Conservation (phyloP, 306 rosid species). For the Castanospermum australe region DNA sequence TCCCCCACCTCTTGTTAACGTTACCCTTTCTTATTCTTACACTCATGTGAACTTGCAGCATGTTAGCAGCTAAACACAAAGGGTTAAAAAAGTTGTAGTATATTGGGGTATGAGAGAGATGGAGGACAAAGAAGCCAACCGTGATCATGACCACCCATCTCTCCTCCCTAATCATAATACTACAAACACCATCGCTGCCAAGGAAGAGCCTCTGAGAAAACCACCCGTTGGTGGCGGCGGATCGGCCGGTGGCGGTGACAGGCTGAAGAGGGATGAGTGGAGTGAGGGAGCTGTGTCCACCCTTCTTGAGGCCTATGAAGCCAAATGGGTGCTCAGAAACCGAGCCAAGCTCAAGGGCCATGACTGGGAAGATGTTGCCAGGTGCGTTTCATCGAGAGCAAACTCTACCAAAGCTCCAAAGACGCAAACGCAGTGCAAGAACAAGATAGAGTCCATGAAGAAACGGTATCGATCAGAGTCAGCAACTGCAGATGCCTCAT, state of each 20-base stretch:
- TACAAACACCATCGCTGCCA: not conserved
- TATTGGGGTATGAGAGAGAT: conserved; percentile 48
- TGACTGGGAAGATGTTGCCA: conserved; percentile 95
- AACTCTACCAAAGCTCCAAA: conserved; percentile 63
- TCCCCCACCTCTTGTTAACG: conserved; percentile 2
- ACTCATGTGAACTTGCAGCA: conserved; percentile 25
- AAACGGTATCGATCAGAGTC: conserved; percentile 85
- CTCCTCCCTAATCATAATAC: conserved; percentile 42
- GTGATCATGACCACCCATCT: conserved; percentile 48
- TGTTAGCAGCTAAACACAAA: conserved; percentile 67
- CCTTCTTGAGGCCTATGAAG: conserved; percentile 84
- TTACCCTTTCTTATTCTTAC: conserved; percentile 34
- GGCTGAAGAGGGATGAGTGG: conserved; percentile 95
- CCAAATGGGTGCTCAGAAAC: conserved; percentile 85
- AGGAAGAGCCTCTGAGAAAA: conserved; percentile 62
- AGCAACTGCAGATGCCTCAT: conserved; percentile 57
- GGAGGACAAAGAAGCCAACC: conserved; percentile 64
- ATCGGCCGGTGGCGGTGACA: conserved; percentile 19
- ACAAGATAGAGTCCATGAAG: conserved; percentile 99
- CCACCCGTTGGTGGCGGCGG: conserved; percentile 13
- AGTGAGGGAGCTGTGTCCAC: conserved; percentile 94
- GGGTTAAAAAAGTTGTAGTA: conserved; percentile 34
- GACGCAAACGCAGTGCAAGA: conserved; percentile 97
- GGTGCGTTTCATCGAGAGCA: conserved; percentile 64
- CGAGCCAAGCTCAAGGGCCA: conserved; percentile 94